A percentile compares a stretch with the other conserved stretches of the same genome.
These are phyloP conservation scores for Jimgerdemannia flammicorona DNA, from an alignment of 192 early-diverging fungal species.

Conservation along the genomic window DNA sequence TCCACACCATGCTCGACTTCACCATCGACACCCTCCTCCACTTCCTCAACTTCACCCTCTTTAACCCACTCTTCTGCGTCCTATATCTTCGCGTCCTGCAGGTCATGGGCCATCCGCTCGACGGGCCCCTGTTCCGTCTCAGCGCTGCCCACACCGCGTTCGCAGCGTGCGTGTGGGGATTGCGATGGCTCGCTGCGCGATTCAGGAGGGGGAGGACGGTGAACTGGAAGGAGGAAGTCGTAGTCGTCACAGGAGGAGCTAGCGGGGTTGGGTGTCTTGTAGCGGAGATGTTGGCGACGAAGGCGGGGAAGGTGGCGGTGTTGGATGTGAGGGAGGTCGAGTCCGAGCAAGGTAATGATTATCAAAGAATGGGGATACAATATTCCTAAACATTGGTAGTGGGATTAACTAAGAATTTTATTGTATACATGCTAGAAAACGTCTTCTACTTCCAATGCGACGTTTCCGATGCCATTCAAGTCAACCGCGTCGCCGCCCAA, in stretches of 20 bases:
- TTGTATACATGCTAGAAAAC: neutral
- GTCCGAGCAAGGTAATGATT: neutral
- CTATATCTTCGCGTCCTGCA: neutral
- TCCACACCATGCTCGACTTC: too few species aligned
- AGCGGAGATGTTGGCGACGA: neutral
- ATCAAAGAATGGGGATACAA: neutral
- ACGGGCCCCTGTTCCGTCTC: neutral
- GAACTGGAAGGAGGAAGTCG: neutral
- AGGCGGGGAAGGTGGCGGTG: neutral
- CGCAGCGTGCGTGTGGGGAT: too few species aligned
- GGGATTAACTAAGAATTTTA: too few species aligned
- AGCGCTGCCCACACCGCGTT: too few species aligned
- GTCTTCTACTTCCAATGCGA: neutral
- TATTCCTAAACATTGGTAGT: too few species aligned
- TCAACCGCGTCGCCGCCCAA: neutral
- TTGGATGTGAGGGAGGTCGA: neutral
- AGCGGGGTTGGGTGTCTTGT: neutral
- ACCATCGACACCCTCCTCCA: too few species aligned
- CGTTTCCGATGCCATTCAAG: neutral
- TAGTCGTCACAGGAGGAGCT: neutral
- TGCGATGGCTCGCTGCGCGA: too few species aligned
- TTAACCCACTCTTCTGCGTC: too few species aligned
- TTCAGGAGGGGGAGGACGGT: neutral
- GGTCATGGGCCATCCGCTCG: neutral
- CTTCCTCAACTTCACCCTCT: too few species aligned